These are phyloP conservation scores for Apiotrichum sp. DNA, from an alignment of 1,284 basidiomycete species.

Conservation along the genomic window DNA sequence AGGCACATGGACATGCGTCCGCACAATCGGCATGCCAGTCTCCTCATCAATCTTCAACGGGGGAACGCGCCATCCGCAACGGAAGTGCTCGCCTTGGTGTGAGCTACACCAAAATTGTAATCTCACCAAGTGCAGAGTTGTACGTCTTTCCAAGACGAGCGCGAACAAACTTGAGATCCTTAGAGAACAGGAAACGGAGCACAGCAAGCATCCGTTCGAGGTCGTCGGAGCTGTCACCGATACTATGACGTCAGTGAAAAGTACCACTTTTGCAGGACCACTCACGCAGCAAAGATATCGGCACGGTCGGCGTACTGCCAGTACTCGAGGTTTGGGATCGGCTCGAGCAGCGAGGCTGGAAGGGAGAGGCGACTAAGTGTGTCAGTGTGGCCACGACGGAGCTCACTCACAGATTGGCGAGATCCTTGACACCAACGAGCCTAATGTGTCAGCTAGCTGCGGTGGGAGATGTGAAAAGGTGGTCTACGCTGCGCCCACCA, in stretches of 20 bases:
- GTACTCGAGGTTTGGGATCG: constrained; percentile 88
- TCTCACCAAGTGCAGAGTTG: constrained; percentile 74
- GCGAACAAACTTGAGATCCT: constrained; percentile 89
- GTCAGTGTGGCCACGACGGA: not conserved
- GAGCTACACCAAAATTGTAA: too few relatives aligned
- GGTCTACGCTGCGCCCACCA: too few relatives aligned
- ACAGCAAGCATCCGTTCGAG: constrained; percentile 89
- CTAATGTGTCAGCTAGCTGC: constrained; percentile 16
- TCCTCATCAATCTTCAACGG: constrained; percentile 44
- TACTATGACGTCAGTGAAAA: constrained; percentile 40
- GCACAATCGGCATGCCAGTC: constrained; percentile 44
- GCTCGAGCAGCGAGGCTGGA: constrained; percentile 82
- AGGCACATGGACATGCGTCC: constrained; percentile 46
- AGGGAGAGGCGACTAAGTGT: constrained; percentile 69
- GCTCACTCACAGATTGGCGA: constrained; percentile 69
- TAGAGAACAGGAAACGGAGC: constrained; percentile 81
- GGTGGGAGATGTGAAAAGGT: too few relatives aligned
- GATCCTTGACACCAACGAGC: constrained; percentile 68
- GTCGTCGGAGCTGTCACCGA: constrained; percentile 83
- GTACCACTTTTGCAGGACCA: not conserved
- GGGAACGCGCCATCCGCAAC: constrained; percentile 60
- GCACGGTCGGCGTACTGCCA: constrained; percentile 93
- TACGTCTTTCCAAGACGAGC: constrained; percentile 93
- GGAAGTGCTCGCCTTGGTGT: constrained; percentile 65
- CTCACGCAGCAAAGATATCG: constrained; percentile 83